Evolutionary conservation across 345 rosid species (phyloP), one percentile per base, ranked within the genome.

Genomic region (Linum lewisii): DNA sequence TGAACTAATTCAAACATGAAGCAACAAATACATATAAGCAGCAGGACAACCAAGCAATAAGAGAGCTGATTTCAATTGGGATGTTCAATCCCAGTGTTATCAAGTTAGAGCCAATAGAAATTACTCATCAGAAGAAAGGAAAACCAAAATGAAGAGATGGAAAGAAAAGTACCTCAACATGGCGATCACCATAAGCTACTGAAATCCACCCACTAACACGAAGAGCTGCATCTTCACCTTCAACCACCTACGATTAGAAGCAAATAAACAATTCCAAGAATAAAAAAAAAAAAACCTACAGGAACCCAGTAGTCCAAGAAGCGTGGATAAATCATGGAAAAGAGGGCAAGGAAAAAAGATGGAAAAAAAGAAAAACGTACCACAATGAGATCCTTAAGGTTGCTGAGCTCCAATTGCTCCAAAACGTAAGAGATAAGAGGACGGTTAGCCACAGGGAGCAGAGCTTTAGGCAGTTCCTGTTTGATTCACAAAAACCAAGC

Each of bases 121-220:
- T 2, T 0, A 38, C 11, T 13, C 3, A 8, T 38, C 45, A 38
- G 11, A 38, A 38, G 45, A 10, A 15, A 38, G 45, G 16, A 15
- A 38, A 38, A 38, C 45, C 13, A 15, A 38, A 38, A 8, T 6
- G 16, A 8, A 38, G 16, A 38, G 45, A 15, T 38, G 11, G 11
- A 8, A 8, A 9, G 45, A 38, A 38, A 38, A 64, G 25, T 63
- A 88, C 98, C 90, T 93, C 91, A 56, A 93, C 94, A 75, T 86
- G 84, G 60, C 95, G 95, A 78, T 88, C 99, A 66, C 73, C 83
- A 75, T 78, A 93, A 57, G 97, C 87, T 34, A 81, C 80, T 1
- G 97, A 88, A 59, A 88, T 86, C 99, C 99, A 93, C 58, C 76
- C 82, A 59, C 95, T 93, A 65, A 88, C 93, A n/a, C 72, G 77